These are phyloP conservation scores for Thelephora terrestris DNA, from an alignment of 1,284 basidiomycete species.

Conservation along the genomic window DNA sequence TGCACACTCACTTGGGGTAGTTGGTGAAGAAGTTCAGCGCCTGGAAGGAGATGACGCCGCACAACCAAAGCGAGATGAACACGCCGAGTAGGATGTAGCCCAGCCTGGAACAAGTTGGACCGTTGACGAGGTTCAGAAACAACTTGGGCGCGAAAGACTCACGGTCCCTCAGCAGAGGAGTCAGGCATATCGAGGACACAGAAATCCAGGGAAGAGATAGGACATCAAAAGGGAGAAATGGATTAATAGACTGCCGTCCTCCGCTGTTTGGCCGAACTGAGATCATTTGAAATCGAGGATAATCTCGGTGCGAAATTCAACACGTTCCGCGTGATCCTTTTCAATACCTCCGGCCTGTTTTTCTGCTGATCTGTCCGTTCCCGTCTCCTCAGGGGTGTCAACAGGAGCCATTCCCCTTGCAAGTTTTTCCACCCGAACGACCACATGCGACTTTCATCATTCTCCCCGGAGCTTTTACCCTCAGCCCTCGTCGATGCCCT, in stretches of 20 bases:
- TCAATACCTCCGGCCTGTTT: no score
- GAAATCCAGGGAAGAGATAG: no score
- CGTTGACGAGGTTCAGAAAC: background rate
- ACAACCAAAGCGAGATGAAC: background rate
- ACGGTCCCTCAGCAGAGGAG: background rate
- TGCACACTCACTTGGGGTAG: background rate
- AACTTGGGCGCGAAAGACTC: background rate
- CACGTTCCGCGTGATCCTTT: no score
- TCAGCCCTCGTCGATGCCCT: constrained; percentile 24
- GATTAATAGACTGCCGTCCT: no score
- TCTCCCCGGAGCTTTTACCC: constrained; percentile 10
- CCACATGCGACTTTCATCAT: background rate
- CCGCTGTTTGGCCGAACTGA: no score
- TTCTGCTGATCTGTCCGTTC: no score
- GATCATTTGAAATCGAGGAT: no score
- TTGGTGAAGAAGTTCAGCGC: background rate
- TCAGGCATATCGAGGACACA: background rate
- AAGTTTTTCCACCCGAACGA: no score
- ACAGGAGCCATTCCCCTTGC: background rate
- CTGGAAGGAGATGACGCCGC: background rate
- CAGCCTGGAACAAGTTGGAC: background rate
- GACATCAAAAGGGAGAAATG: no score
- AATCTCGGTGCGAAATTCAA: no score
- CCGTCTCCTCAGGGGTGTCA: background rate
- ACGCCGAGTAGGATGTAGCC: background rate